Conservation (phyloP, 1,139 yeast genomes). For the Geotrichum macrosporum region DNA sequence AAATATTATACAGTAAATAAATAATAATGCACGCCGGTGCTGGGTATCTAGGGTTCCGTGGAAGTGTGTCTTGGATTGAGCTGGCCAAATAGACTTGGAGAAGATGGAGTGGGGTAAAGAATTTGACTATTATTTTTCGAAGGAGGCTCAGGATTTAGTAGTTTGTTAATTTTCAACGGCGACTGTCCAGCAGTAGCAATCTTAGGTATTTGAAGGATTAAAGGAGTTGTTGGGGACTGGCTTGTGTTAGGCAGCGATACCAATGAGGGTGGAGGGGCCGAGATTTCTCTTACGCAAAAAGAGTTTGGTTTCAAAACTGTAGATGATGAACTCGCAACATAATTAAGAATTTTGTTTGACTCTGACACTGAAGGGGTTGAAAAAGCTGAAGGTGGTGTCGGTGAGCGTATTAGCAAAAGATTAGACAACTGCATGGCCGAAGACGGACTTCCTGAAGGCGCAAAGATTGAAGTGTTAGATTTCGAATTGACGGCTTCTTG, state of each 20-base stretch:
- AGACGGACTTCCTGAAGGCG: no score
- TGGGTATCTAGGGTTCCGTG: background rate
- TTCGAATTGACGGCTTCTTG: no score
- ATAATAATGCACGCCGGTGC: no score
- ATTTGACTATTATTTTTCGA: slow-evolving; percentile 1
- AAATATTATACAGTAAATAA: background rate
- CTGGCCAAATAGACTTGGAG: slow-evolving; percentile 5
- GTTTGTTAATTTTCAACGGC: background rate
- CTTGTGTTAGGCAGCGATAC: background rate
- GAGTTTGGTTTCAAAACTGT: background rate
- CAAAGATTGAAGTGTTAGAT: no score
- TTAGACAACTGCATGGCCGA: no score
- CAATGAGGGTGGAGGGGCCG: background rate
- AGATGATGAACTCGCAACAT: background rate
- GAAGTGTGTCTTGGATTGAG: slow-evolving; percentile 9
- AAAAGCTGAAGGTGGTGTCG: background rate
- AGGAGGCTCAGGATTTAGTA: background rate
- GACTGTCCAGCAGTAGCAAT: slow-evolving; percentile 4
- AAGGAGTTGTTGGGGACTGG: background rate
- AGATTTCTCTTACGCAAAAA: background rate
- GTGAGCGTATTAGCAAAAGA: background rate
- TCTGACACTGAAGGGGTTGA: background rate
- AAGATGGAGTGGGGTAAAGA: slow-evolving; percentile 8
- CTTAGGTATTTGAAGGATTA: background rate
- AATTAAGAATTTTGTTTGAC: background rate